These are phyloP conservation scores for Cutaneotrichosporon sp. DNA, from an alignment of 1,284 basidiomycete species.

Conservation along the genomic window DNA sequence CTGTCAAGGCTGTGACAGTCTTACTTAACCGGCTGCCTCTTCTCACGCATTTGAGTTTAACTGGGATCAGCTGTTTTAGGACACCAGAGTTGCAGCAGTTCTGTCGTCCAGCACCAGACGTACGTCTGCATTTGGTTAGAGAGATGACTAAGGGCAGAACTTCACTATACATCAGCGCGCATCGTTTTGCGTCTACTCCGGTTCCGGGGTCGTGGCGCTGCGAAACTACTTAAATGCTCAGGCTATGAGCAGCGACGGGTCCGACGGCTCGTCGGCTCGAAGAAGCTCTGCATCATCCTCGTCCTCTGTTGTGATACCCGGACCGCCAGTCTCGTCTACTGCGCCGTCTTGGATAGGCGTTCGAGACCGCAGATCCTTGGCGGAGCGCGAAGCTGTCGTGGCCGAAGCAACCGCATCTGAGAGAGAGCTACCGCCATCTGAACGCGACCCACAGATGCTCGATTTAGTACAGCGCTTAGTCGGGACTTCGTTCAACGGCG, in stretches of 20 bases:
- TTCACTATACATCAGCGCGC: conserved; percentile 86
- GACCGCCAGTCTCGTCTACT: background rate
- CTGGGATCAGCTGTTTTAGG: conserved; percentile 90
- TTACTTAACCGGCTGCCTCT: conserved; percentile 80
- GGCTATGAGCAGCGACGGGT: background rate
- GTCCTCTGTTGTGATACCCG: background rate
- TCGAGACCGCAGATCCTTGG: background rate
- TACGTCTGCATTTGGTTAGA: conserved; percentile 48
- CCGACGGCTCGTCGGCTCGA: conserved; percentile 6
- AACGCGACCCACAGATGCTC: background rate
- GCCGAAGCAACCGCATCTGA: too few relatives aligned
- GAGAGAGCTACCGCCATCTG: too few relatives aligned
- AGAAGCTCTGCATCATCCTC: conserved; percentile 3
- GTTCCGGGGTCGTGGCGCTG: conserved; percentile 79
- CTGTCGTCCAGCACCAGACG: conserved; percentile 80
- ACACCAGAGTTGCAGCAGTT: conserved; percentile 81
- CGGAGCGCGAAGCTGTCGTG: background rate
- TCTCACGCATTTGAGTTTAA: conserved; percentile 90
- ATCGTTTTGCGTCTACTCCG: conserved; percentile 97
- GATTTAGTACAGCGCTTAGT: background rate
- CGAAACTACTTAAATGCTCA: conserved; percentile 60
- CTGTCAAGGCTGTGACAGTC: conserved; percentile 84
- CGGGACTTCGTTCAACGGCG: background rate
- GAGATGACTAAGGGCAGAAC: conserved; percentile 57
- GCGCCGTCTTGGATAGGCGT: background rate